Conservation (phyloP, 2,329 filamentous ascomycete species). For the Neonectria punicea region DNA sequence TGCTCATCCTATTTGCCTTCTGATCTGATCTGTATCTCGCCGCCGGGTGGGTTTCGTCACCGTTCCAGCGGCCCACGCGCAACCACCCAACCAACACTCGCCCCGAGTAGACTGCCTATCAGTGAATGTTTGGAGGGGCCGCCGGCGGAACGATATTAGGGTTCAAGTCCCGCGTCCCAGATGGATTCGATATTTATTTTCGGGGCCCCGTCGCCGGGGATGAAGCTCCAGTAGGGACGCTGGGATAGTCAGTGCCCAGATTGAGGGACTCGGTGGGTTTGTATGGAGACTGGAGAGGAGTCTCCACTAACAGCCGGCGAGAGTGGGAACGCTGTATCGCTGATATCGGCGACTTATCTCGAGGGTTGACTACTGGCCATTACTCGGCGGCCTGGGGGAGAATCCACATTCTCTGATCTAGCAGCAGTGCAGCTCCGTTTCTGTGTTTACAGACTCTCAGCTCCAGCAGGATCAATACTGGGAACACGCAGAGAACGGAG, state of each 20-base stretch:
- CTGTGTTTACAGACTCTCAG: conserved; percentile 12
- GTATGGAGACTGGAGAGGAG: conserved; percentile 1
- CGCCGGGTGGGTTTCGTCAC: conserved; percentile 19
- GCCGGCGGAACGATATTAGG: not conserved
- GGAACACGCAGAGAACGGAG: not conserved
- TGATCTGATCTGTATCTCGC: conserved; percentile 26
- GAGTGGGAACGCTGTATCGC: conserved; percentile 17
- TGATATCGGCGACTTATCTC: conserved; percentile 26
- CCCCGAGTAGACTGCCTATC: conserved; percentile 34
- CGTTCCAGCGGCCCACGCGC: conserved; percentile 18
- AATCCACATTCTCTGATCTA: not conserved
- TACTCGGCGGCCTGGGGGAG: conserved; percentile 2
- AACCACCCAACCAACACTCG: not conserved
- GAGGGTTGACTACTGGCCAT: conserved; percentile 28
- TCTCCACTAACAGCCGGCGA: conserved; percentile 17
- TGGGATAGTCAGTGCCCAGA: conserved; percentile 13
- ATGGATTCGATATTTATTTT: not conserved
- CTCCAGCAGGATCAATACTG: not conserved
- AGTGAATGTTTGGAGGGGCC: not conserved
- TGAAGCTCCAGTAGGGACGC: conserved; percentile 6
- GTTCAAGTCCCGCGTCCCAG: not conserved
- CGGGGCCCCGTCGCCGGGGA: not conserved
- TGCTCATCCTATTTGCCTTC: not conserved
- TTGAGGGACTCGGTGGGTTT: not conserved
- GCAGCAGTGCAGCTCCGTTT: not conserved